Conservation (phyloP, 164 flowering plant genomes). For the Paratinospora sagittata region DNA sequence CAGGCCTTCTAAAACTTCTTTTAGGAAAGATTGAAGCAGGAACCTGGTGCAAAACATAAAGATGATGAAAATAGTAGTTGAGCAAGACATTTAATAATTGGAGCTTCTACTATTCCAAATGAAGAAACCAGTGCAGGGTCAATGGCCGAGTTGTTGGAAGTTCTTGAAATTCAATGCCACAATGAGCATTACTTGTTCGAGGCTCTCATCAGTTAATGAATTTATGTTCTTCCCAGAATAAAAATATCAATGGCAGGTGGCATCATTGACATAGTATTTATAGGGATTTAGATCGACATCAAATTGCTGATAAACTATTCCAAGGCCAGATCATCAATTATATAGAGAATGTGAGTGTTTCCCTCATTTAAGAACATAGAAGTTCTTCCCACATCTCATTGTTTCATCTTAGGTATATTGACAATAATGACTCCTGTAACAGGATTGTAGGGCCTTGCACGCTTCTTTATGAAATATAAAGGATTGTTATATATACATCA, state of each 20-base stretch:
- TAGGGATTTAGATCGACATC: background rate
- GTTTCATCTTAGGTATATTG: background rate
- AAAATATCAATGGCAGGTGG: conserved; percentile 4
- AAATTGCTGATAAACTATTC: background rate
- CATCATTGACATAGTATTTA: background rate
- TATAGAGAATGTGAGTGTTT: background rate
- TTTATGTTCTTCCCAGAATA: background rate
- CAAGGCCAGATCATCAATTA: conserved; percentile 5
- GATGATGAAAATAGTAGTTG: background rate
- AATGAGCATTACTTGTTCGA: background rate
- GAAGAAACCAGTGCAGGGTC: background rate
- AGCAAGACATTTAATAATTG: background rate
- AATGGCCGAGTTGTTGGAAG: too few relatives aligned
- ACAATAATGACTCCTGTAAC: background rate
- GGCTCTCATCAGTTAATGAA: background rate
- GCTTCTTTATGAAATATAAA: background rate
- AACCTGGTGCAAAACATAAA: conserved; percentile 9
- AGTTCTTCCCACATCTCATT: conserved; percentile 2
- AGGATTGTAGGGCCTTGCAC: background rate
- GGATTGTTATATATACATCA: background rate
- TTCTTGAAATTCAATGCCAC: background rate
- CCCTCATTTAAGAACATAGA: background rate
- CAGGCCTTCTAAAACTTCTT: background rate
- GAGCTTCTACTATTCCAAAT: background rate
- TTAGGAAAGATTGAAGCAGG: conserved; percentile 9